Evolutionary conservation across 768 basidiomycete species (phyloP).

Genomic region (Tylopilus cervinicoccineus): DNA sequence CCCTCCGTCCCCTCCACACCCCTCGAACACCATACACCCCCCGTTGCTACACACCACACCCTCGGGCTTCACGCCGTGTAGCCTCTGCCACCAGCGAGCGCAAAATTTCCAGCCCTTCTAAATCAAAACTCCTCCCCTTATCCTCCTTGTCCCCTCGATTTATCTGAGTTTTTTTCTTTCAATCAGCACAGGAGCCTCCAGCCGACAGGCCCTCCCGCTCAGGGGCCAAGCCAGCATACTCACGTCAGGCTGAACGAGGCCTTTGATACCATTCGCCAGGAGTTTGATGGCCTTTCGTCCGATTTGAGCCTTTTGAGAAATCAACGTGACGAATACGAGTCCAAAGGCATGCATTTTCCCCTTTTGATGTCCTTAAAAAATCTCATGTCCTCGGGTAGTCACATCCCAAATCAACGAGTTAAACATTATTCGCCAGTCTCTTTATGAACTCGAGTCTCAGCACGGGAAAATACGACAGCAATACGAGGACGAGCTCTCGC

Average conservation of each 20-base stretch:
- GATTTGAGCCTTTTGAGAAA: slow-evolving; percentile 66
- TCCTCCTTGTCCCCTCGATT: not conserved
- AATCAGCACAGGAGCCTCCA: slow-evolving; percentile 51
- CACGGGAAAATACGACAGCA: slow-evolving; percentile 82
- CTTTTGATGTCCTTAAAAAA: slow-evolving; percentile 1
- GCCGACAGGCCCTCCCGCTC: slow-evolving; percentile 45
- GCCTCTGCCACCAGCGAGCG: slow-evolving; percentile 1
- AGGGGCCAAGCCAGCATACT: slow-evolving; percentile 37
- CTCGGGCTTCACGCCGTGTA: not conserved
- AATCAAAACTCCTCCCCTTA: not conserved
- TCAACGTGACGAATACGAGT: slow-evolving; percentile 88
- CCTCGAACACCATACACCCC: not conserved
- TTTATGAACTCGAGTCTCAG: slow-evolving; percentile 89
- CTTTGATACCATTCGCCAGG: slow-evolving; percentile 76
- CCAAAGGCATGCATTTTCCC: slow-evolving; percentile 53
- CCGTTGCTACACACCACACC: not conserved
- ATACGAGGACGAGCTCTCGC: slow-evolving; percentile 80
- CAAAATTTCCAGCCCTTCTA: slow-evolving; percentile 25
- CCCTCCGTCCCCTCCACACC: not conserved
- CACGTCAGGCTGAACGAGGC: slow-evolving; percentile 63
- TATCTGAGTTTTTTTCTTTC: slow-evolving; percentile 15
- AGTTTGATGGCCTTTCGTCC: slow-evolving; percentile 72
- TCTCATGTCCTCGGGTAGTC: slow-evolving; percentile 41
- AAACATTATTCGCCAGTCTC: slow-evolving; percentile 80
- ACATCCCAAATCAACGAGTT: slow-evolving; percentile 85